A percentile compares a stretch with the other conserved stretches of the same genome.
phyloP scores from a whole-genome alignment of 163 green algal species.

The Chlorella variabilis region DNA sequence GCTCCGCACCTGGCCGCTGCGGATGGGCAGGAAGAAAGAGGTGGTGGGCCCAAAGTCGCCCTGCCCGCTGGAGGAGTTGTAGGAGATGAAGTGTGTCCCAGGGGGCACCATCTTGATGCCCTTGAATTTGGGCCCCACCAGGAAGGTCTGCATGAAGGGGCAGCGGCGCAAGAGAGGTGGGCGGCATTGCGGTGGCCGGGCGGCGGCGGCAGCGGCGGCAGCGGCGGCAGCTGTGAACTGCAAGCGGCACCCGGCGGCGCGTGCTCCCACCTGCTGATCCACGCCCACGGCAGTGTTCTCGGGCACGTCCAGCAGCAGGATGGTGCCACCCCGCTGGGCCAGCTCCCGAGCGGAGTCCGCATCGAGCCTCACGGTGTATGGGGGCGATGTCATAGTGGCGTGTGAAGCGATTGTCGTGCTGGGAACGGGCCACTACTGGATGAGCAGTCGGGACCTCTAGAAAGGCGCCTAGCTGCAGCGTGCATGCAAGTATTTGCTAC shows the following conservation, averaged over 20 bases:
- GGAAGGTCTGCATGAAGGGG: conserved; percentile 68
- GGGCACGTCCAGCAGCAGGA: conserved; percentile 82
- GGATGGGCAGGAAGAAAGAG: conserved; percentile 61
- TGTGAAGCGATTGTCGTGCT: no score
- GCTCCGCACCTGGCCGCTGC: conserved; percentile 14
- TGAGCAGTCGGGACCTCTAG: not conserved
- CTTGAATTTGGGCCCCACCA: conserved; percentile 80
- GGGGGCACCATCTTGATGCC: conserved; percentile 94
- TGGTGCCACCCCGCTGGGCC: conserved; percentile 57
- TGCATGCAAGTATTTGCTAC: no score
- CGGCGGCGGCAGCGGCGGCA: not conserved
- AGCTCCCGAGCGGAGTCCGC: conserved; percentile 54
- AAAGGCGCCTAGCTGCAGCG: no score
- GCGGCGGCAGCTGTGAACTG: not conserved
- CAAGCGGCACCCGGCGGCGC: not conserved
- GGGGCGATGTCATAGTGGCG: not conserved
- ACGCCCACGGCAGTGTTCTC: conserved; percentile 67
- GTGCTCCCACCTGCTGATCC: conserved; percentile 71
- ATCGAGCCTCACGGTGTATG: conserved; percentile 58
- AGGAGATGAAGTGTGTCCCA: conserved; percentile 79
- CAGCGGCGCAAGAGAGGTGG: not conserved
- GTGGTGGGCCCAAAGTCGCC: conserved; percentile 55
- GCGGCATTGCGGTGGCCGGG: not conserved
- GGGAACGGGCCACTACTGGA: no score
- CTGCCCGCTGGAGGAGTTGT: conserved; percentile 50